Evolutionary conservation across 1,284 basidiomycete species (phyloP).

Genomic region (Apiotrichum sp.): DNA sequence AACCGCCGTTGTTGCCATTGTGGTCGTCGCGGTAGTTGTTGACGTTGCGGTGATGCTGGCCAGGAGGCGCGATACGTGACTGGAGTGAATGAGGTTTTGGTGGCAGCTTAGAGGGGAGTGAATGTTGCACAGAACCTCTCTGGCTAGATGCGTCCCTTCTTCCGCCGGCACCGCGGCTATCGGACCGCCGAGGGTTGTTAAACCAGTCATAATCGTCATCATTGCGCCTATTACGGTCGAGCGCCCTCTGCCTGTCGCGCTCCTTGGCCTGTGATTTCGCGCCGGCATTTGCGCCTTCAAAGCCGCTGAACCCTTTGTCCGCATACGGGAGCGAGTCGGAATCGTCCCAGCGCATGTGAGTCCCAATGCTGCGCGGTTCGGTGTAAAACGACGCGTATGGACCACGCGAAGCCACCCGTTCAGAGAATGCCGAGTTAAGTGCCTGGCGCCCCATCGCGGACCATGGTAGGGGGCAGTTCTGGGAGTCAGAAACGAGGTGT

Average conservation of each 20-base stretch:
- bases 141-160: neutral
- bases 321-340: slow-evolving; percentile 15
- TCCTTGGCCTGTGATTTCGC: slow-evolving; percentile 26
- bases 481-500: neutral
- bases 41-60: neutral
- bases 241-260: slow-evolving; percentile 9
- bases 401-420: slow-evolving; percentile 60
- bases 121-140: neutral
- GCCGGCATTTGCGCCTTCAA: slow-evolving; percentile 28
- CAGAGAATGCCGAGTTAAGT: slow-evolving; percentile 70
- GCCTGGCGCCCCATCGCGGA: slow-evolving; percentile 52
- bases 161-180: neutral
- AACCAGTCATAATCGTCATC: slow-evolving; percentile 4
- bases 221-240: slow-evolving; percentile 10
- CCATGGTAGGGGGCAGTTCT: slow-evolving; percentile 65
- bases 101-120: too few relatives aligned
- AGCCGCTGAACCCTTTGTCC: slow-evolving; percentile 10
- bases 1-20: neutral
- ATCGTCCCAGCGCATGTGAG: slow-evolving; percentile 24
- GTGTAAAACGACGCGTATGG: slow-evolving; percentile 53
- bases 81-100: neutral
- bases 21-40: neutral
- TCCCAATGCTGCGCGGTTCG: slow-evolving; percentile 2
- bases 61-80: neutral
- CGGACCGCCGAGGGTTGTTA: neutral